Conservation (phyloP, 164 flowering plant genomes). For the Stephania yunnanensis region DNA sequence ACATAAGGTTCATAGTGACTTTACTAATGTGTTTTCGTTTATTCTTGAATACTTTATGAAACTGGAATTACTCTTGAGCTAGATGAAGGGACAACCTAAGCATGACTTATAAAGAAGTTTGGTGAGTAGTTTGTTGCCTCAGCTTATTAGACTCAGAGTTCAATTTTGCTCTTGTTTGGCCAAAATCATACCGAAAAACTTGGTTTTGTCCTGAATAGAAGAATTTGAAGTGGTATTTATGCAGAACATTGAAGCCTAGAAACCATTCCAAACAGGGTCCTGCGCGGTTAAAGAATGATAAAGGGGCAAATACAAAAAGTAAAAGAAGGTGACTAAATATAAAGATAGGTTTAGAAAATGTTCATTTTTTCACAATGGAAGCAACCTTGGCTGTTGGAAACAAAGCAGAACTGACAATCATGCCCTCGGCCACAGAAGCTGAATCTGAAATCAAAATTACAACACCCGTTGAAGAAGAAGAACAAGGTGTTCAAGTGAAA, state of each 20-base stretch:
- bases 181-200: too few species aligned
- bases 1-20: not conserved
- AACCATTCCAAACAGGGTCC: not conserved
- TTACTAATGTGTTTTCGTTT: not conserved
- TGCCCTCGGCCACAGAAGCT: conserved; percentile 11
- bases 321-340: not conserved
- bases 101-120: too few species aligned
- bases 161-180: not conserved
- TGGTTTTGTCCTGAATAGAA: not conserved
- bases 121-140: too few species aligned
- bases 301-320: not conserved
- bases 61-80: too few species aligned
- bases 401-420: conserved; percentile 4
- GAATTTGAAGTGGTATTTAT: not conserved
- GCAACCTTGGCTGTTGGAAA: conserved; percentile 21
- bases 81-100: too few species aligned
- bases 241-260: not conserved
- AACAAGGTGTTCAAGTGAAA: not conserved
- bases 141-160: not conserved
- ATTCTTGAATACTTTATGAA: not conserved
- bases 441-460: not conserved
- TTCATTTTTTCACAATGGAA: not conserved
- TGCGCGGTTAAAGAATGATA: not conserved
- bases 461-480: not conserved
- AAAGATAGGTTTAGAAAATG: too few species aligned